Evolutionary conservation across 305 asterid genomes (phyloP).

Genomic region (Fraxinus xanthoxyloides): DNA sequence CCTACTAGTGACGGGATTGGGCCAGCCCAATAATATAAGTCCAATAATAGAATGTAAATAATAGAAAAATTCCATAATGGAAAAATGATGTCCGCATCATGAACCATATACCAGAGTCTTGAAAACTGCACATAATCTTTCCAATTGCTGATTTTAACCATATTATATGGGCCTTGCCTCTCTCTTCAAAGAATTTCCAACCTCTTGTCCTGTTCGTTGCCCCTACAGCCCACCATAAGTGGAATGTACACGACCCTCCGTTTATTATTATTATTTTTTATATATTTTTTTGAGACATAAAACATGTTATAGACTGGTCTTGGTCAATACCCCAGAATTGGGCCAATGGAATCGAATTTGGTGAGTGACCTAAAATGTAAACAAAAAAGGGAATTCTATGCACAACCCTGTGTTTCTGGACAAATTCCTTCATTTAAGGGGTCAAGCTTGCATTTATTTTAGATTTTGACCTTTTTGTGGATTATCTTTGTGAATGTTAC

Average conservation of each 20-base stretch:
- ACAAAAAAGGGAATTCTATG: neutral
- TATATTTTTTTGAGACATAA: neutral
- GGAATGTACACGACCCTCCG: neutral
- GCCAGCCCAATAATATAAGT: too few species aligned
- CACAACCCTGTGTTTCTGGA: neutral
- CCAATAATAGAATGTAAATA: too few species aligned
- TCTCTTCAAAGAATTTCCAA: neutral
- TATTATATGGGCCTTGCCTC: neutral
- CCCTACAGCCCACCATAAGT: neutral
- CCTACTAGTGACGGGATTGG: too few species aligned
- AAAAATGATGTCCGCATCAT: too few species aligned
- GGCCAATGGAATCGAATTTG: neutral
- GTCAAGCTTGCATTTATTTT: neutral
- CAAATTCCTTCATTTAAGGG: neutral
- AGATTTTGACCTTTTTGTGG: neutral
- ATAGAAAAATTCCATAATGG: too few species aligned
- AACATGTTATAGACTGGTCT: neutral
- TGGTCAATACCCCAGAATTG: neutral
- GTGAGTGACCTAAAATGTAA: neutral
- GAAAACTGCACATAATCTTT: neutral
- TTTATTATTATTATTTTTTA: too few species aligned
- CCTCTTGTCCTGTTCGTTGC: neutral
- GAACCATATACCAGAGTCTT: neutral
- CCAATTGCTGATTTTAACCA: neutral
- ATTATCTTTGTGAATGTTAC: neutral